Evolutionary conservation across 176 grass and related monocot species (phyloP), one percentile per base, ranked within the genome.

Genomic region (Tuctoria greenei): DNA sequence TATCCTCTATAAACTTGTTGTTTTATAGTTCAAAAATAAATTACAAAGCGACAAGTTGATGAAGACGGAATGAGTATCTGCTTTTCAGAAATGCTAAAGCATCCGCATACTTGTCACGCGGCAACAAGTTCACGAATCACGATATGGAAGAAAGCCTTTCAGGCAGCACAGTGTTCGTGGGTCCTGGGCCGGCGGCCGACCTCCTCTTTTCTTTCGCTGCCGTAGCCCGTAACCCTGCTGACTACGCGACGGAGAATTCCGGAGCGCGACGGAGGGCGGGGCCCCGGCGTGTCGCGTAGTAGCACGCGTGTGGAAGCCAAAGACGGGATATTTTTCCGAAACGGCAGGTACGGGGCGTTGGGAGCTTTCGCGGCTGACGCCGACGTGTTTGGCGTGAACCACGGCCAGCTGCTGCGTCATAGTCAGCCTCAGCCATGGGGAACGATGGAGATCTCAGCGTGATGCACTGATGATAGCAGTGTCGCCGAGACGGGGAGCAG

Each of bases 261-360:
- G 23, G 55, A 20, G 47, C 5, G 5, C 47, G 17, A 5, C 20
- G 52, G 52, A 20, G 20, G 51, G 20, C 31, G 31, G 31, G 31
- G 31, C 31, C 31, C 31, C 20, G 20, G 7, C 52, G 54, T 25
- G 24, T 25, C 21, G 21, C 54, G 31, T 57, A 21, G 31, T 57
- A 21, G 54, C 54, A 13, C 25, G 41, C 67, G 31, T 31, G 38
- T 9, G 56, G 20, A 2, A 41, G 10, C 14, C 52, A 27, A 9
- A 42, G 43, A 11, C 11, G 72, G 26, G 84, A 80, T 74, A 80
- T 74, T 58, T 80, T 85, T 65, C 58, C 58, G 9, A 11, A 15
- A 18, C 37, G 10, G 34, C 34, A 41, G 11, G 42, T 5, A 51
- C 52, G 52, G 12, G 37, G 18, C 11, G 10, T 4, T 16, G 43